phyloP scores from a whole-genome alignment of 2,329 filamentous ascomycete species.

The Colletotrichum chlorophyti region DNA sequence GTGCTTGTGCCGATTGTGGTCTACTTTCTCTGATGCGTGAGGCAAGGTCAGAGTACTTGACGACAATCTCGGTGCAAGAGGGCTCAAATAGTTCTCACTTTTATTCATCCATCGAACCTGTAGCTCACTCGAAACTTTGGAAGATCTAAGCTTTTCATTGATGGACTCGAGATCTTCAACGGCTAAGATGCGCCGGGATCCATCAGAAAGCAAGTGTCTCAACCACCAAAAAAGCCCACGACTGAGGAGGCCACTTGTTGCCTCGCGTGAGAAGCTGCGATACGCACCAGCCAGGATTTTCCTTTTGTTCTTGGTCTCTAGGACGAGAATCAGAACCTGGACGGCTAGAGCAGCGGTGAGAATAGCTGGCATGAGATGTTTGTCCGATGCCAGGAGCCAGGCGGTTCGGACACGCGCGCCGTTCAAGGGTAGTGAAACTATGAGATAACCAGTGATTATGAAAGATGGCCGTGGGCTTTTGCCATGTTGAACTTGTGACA shows the following conservation, averaged over 20 bases:
- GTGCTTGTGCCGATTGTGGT: constrained; percentile 8
- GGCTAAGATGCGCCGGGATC: constrained; percentile 7
- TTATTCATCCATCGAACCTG: constrained; percentile 1
- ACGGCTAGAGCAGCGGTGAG: constrained; percentile 6
- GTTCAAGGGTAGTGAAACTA: constrained; percentile 4
- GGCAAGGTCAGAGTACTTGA: constrained; percentile 4
- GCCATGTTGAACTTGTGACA: constrained; percentile 9
- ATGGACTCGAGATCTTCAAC: constrained; percentile 11
- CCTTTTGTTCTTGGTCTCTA: constrained; percentile 4
- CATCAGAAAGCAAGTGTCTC: constrained; percentile 12
- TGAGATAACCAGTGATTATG: constrained; percentile 10
- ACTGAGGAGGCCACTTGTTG: constrained; percentile 12
- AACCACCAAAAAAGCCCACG: constrained; percentile 13
- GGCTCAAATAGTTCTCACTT: background rate
- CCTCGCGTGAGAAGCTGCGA: constrained; percentile 5
- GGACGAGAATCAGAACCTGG: constrained; percentile 8
- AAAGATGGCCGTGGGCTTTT: constrained; percentile 7
- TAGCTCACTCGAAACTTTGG: constrained; percentile 5
- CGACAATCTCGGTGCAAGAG: background rate
- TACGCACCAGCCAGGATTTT: constrained; percentile 9
- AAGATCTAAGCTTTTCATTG: constrained; percentile 12
- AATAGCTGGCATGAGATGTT: constrained; percentile 6
- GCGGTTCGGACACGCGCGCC: constrained; percentile 7
- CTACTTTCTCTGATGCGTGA: constrained; percentile 5
- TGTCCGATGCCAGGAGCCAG: constrained; percentile 9